Evolutionary conservation across 2,329 filamentous ascomycete species (phyloP).

Genomic region (Botrytis pseudocinerea): DNA sequence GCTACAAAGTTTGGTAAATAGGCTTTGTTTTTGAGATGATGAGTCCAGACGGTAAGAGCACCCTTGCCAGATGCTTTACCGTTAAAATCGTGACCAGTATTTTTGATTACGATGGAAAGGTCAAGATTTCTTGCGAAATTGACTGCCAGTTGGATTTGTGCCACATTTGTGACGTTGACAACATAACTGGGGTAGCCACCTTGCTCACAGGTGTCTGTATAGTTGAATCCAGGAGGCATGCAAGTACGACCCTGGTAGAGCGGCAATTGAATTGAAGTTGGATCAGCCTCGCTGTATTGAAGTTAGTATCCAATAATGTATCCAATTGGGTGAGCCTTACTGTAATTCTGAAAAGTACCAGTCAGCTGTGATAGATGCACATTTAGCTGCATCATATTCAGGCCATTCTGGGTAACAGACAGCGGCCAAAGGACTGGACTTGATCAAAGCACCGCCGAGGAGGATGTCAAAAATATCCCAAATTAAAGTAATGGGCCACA

Average conservation of each 20-base stretch:
- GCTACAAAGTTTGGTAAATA: slow-evolving; percentile 40
- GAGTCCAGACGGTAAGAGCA: slow-evolving; percentile 51
- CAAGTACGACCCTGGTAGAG: slow-evolving; percentile 47
- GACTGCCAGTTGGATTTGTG: slow-evolving; percentile 34
- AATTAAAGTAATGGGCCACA: slow-evolving; percentile 50
- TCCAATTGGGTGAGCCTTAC: slow-evolving; percentile 27
- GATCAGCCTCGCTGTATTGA: slow-evolving; percentile 42
- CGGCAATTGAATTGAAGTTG: slow-evolving; percentile 50
- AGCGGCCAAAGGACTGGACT: slow-evolving; percentile 47
- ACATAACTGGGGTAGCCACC: slow-evolving; percentile 31
- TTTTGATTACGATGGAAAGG: slow-evolving; percentile 44
- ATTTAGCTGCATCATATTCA: slow-evolving; percentile 40
- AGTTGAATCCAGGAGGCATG: slow-evolving; percentile 30
- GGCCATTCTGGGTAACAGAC: slow-evolving; percentile 45
- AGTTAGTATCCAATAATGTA: slow-evolving; percentile 31
- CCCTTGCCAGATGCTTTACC: slow-evolving; percentile 50
- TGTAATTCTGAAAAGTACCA: slow-evolving; percentile 44
- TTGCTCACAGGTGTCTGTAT: slow-evolving; percentile 24
- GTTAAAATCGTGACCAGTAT: slow-evolving; percentile 50
- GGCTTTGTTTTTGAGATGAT: slow-evolving; percentile 47
- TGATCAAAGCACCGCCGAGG: slow-evolving; percentile 46
- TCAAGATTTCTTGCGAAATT: slow-evolving; percentile 41
- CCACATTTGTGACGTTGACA: slow-evolving; percentile 34
- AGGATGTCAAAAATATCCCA: slow-evolving; percentile 52
- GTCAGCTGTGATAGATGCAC: slow-evolving; percentile 37